phyloP scores from a whole-genome alignment of 2,329 filamentous ascomycete species.

The Aspergillus awamori region DNA sequence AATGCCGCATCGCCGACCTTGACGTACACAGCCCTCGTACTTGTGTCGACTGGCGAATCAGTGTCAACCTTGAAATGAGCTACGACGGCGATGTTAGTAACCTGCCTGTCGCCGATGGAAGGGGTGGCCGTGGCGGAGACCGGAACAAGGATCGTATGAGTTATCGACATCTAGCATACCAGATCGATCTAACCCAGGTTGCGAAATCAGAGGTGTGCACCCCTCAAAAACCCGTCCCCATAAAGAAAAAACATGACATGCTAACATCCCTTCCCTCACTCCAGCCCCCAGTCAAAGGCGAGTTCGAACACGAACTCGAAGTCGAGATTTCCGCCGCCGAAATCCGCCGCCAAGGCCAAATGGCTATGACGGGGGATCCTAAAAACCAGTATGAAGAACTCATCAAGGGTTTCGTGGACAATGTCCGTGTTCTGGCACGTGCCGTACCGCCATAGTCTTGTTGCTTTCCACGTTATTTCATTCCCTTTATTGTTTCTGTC shows the following conservation, averaged over 20 bases:
- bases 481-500: slow-evolving; percentile 4
- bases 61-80: slow-evolving; percentile 90
- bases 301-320: slow-evolving; percentile 54
- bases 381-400: slow-evolving; percentile 50
- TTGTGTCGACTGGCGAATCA: slow-evolving; percentile 87
- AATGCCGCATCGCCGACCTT: slow-evolving; percentile 84
- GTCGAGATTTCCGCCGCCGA: slow-evolving; percentile 52
- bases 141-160: slow-evolving; percentile 88
- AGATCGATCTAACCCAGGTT: slow-evolving; percentile 92
- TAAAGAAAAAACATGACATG: not conserved
- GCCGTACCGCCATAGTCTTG: slow-evolving; percentile 37
- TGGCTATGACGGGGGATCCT: slow-evolving; percentile 42
- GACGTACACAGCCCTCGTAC: slow-evolving; percentile 78
- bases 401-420: slow-evolving; percentile 53
- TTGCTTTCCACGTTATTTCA: slow-evolving; percentile 3
- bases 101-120: slow-evolving; percentile 49
- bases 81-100: slow-evolving; percentile 70
- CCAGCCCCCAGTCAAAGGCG: slow-evolving; percentile 37
- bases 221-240: not conserved
- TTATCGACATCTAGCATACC: slow-evolving; percentile 84
- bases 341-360: slow-evolving; percentile 48
- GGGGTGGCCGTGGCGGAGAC: slow-evolving; percentile 51
- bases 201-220: slow-evolving; percentile 54
- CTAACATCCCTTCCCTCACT: slow-evolving; percentile 6
- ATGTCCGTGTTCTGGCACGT: slow-evolving; percentile 50